These are phyloP conservation scores for Trichoderma breve DNA, from an alignment of 2,329 filamentous ascomycete species.

Conservation along the genomic window DNA sequence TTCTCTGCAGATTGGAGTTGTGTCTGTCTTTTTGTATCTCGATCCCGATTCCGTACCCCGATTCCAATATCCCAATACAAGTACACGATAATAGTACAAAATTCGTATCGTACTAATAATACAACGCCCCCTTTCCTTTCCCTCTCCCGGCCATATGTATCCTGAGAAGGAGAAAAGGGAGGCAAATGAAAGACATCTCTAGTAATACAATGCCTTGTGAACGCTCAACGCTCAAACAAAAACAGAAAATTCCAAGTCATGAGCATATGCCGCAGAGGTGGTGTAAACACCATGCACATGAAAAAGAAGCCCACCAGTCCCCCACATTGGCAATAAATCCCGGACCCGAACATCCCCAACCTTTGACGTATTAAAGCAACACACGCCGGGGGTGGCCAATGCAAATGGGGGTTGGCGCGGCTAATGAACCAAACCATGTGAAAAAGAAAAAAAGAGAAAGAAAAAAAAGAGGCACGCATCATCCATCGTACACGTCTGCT, in stretches of 20 bases:
- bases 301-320: not conserved
- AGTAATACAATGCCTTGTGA: constrained; percentile 16
- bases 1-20: constrained; percentile 14
- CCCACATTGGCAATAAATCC: constrained; percentile 2
- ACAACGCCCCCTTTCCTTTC: not conserved
- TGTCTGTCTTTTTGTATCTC: not conserved
- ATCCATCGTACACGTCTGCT: constrained; percentile 17
- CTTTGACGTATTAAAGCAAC: not conserved
- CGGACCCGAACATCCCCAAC: not conserved
- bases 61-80: not conserved
- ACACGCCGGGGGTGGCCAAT: constrained; percentile 3
- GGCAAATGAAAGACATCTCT: not conserved
- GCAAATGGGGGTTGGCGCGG: not conserved
- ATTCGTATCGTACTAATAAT: not conserved
- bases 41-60: not conserved
- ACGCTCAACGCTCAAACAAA: constrained; percentile 16
- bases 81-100: not conserved
- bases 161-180: not conserved
- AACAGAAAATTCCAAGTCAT: not conserved
- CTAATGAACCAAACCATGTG: not conserved
- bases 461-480: constrained; percentile 11
- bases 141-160: not conserved
- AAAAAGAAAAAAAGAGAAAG: not conserved
- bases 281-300: not conserved
- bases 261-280: not conserved